phyloP scores from a whole-genome alignment of 768 basidiomycete genomes.

The Termitomyces titanicus region DNA sequence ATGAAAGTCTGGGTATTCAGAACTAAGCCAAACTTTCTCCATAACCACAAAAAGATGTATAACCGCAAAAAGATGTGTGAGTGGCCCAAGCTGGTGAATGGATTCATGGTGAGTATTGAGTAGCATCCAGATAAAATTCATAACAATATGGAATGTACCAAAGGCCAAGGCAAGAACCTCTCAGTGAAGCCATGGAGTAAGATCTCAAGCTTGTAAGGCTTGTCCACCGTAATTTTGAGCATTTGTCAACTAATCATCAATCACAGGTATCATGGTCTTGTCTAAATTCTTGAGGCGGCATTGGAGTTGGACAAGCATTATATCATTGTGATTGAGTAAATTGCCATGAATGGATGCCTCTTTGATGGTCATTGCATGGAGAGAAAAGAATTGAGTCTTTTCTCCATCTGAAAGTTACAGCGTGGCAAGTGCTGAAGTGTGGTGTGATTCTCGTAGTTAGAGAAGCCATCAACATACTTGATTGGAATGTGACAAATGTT shows the following conservation, averaged over 20 bases:
- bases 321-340: slow-evolving; percentile 22
- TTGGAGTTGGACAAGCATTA: slow-evolving; percentile 4
- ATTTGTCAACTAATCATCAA: slow-evolving; percentile 29
- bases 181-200: slow-evolving; percentile 18
- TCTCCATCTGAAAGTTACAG: slow-evolving; percentile 17
- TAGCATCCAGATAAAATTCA: too few species aligned
- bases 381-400: slow-evolving; percentile 21
- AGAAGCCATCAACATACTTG: too few species aligned
- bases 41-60: slow-evolving; percentile 23
- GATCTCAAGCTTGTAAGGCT: slow-evolving; percentile 10
- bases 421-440: slow-evolving; percentile 13
- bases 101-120: slow-evolving; percentile 30
- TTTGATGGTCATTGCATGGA: slow-evolving; percentile 23
- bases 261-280: slow-evolving; percentile 20
- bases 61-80: slow-evolving; percentile 27
- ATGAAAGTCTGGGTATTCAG: slow-evolving; percentile 31
- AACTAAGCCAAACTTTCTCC: too few species aligned
- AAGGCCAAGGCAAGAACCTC: slow-evolving; percentile 16
- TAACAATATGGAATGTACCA: slow-evolving; percentile 28
- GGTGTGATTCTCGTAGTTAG: too few species aligned
- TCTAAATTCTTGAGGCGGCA: slow-evolving; percentile 3
- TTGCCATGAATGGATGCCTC: slow-evolving; percentile 27
- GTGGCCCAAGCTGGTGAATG: slow-evolving; percentile 19
- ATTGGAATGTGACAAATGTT: too few species aligned
- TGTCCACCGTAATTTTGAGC: slow-evolving; percentile 18